Evolutionary conservation across 352 stramenopile genomes (phyloP).

Genomic region (Pythium brachiatum): DNA sequence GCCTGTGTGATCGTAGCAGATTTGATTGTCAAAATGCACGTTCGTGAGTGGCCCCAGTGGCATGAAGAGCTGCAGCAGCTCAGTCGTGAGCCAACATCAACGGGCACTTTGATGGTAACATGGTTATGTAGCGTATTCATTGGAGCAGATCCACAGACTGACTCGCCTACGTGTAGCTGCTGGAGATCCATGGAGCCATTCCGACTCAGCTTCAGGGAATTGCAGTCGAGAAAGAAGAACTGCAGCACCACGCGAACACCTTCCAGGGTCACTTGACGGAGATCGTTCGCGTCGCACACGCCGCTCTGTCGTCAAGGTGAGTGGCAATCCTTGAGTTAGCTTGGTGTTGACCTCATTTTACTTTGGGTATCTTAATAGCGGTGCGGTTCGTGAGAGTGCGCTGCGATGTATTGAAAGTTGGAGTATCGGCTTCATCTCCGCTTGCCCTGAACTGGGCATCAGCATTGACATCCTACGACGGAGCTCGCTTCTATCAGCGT

Average conservation of each 20-base stretch:
- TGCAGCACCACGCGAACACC: neutral
- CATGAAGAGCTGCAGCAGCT: slow-evolving; percentile 22
- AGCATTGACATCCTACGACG: neutral
- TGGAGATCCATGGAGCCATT: slow-evolving; percentile 29
- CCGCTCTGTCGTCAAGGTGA: slow-evolving; percentile 5
- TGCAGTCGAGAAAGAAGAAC: neutral
- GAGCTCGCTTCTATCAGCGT: slow-evolving; percentile 8
- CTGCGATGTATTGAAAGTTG: slow-evolving; percentile 67
- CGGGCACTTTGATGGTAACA: slow-evolving; percentile 4
- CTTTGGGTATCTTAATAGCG: neutral
- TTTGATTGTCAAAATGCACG: slow-evolving; percentile 24
- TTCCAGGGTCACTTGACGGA: slow-evolving; percentile 14
- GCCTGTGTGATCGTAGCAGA: slow-evolving; percentile 23
- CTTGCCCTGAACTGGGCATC: slow-evolving; percentile 23
- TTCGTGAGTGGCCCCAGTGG: slow-evolving; percentile 18
- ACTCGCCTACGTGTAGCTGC: slow-evolving; percentile 8
- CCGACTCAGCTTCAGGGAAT: slow-evolving; percentile 12
- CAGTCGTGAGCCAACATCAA: neutral
- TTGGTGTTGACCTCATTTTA: neutral
- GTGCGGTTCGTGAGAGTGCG: slow-evolving; percentile 28
- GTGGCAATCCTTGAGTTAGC: neutral
- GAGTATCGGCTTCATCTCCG: slow-evolving; percentile 54
- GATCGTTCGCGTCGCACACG: slow-evolving; percentile 8
- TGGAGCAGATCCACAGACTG: too few relatives aligned
- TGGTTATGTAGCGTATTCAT: neutral